These are phyloP conservation scores for Xylaria intraflava DNA, from an alignment of 495 filamentous ascomycete genomes.

Conservation along the genomic window DNA sequence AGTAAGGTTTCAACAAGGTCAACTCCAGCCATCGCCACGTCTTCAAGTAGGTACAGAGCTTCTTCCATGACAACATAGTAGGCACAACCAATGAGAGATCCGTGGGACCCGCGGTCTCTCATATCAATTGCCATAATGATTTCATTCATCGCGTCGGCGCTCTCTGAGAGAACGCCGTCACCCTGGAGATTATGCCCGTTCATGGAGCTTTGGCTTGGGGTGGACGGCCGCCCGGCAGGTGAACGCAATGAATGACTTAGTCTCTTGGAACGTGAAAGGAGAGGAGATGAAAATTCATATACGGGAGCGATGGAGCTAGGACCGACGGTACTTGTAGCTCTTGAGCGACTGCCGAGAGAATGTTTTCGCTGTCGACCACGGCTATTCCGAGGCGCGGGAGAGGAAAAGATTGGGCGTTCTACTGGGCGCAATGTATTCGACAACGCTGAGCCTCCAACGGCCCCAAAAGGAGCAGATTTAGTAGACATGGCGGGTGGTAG, in stretches of 20 bases:
- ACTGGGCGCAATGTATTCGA: conserved; percentile 2
- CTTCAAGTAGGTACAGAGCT: conserved; percentile 71
- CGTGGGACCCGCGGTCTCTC: conserved; percentile 47
- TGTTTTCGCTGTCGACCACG: conserved; percentile 5
- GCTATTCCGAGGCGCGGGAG: conserved; percentile 3
- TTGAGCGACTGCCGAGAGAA: conserved; percentile 8
- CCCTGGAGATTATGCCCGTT: background rate
- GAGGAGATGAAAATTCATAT: conserved; percentile 20
- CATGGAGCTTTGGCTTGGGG: conserved; percentile 6
- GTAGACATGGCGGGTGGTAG: background rate
- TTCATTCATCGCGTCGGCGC: conserved; percentile 61
- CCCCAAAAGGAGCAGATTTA: background rate
- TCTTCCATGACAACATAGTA: conserved; percentile 76
- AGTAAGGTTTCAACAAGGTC: conserved; percentile 73
- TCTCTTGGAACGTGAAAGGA: conserved; percentile 19
- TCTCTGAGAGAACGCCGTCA: conserved; percentile 19
- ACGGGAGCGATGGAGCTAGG: background rate
- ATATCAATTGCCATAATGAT: conserved; percentile 82
- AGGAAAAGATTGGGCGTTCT: conserved; percentile 15
- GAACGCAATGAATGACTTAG: conserved; percentile 20
- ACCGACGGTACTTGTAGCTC: conserved; percentile 7
- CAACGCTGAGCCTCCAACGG: background rate
- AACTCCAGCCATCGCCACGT: conserved; percentile 62
- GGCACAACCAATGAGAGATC: conserved; percentile 67
- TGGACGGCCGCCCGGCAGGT: conserved; percentile 10